phyloP scores from a whole-genome alignment of 2,329 filamentous ascomycete species.

The Ophiosphaerella herpotricha region DNA sequence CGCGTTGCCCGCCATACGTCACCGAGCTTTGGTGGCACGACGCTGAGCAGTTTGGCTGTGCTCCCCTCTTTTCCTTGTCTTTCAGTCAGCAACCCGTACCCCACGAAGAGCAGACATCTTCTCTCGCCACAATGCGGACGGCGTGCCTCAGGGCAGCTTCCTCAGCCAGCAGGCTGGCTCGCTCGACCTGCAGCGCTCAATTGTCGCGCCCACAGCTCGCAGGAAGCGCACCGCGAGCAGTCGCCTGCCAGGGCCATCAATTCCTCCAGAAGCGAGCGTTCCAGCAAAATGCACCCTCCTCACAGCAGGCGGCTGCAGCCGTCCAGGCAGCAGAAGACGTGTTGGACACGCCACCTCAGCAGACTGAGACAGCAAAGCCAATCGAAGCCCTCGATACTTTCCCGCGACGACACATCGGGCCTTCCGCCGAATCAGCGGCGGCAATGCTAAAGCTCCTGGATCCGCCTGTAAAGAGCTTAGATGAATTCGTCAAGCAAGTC shows the following conservation, averaged over 20 bases:
- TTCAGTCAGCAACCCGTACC: not conserved
- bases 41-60: not conserved
- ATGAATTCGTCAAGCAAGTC: slow-evolving; percentile 84
- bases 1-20: not conserved
- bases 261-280: slow-evolving; percentile 27
- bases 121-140: slow-evolving; percentile 34
- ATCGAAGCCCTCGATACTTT: slow-evolving; percentile 67
- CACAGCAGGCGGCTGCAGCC: slow-evolving; percentile 21
- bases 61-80: not conserved
- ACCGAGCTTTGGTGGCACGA: slow-evolving; percentile 1
- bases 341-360: slow-evolving; percentile 31
- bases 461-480: slow-evolving; percentile 72
- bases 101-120: not conserved
- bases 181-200: slow-evolving; percentile 23
- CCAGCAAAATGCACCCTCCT: slow-evolving; percentile 23
- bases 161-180: slow-evolving; percentile 32
- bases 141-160: slow-evolving; percentile 39
- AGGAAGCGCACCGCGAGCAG: slow-evolving; percentile 19
- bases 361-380: slow-evolving; percentile 21
- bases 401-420: slow-evolving; percentile 83
- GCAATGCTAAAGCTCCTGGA: slow-evolving; percentile 82
- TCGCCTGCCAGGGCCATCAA: slow-evolving; percentile 19
- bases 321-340: slow-evolving; percentile 35
- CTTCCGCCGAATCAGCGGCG: slow-evolving; percentile 68
- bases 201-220: slow-evolving; percentile 26